Percentiles rank a stretch among this genome's conserved stretches.
phyloP scores from a whole-genome alignment of 2,329 filamentous ascomycete species.

The Penicillium digitatum region DNA sequence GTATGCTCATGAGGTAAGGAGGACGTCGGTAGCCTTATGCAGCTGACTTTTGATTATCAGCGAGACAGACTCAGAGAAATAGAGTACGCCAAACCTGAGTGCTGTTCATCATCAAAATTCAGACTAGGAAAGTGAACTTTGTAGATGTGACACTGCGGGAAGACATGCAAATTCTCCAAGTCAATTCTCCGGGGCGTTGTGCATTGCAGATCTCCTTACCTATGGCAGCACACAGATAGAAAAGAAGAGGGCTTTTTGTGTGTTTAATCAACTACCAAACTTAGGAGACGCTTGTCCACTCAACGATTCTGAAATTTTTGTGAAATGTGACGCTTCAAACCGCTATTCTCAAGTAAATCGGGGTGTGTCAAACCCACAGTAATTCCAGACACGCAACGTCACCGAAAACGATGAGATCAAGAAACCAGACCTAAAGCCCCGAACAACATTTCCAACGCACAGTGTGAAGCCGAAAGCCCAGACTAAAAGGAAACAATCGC shows the following conservation, averaged over 20 bases:
- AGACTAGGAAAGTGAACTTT: neutral
- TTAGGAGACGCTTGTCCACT: too few relatives aligned
- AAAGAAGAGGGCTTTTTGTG: neutral
- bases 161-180: conserved; percentile 8
- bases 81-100: neutral
- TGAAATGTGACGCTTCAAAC: neutral
- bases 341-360: neutral
- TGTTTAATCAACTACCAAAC: neutral
- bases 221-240: neutral
- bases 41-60: neutral
- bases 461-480: neutral
- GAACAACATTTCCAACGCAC: neutral
- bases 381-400: neutral
- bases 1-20: neutral
- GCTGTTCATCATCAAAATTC: neutral
- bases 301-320: too few relatives aligned
- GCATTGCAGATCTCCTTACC: neutral
- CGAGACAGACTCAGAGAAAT: conserved; percentile 7
- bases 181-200: conserved; percentile 8
- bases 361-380: neutral
- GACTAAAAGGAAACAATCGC: neutral
- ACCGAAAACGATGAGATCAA: neutral
- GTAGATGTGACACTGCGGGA: neutral
- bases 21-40: neutral
- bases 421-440: neutral